These are phyloP conservation scores for Flueggea neowawraea DNA, from an alignment of 441 rosid genomes.

Conservation along the genomic window DNA sequence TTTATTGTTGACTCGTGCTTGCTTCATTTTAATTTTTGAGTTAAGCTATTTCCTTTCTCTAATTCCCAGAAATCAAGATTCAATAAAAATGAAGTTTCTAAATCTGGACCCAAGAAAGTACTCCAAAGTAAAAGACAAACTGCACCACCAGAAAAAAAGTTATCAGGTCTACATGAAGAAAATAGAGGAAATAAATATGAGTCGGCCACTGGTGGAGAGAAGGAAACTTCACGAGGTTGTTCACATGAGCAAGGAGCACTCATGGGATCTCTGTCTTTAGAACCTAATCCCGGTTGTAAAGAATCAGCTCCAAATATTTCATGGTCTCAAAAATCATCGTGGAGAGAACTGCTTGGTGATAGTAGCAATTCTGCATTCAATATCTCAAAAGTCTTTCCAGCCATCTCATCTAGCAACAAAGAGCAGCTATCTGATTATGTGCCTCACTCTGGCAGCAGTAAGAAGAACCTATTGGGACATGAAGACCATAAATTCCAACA, in stretches of 20 bases:
- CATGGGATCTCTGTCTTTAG: constrained; percentile 20
- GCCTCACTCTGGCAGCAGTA: neutral
- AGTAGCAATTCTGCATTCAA: constrained; percentile 32
- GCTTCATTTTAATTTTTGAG: neutral
- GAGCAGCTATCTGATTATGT: neutral
- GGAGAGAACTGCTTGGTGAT: constrained; percentile 61
- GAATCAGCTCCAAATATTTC: constrained; percentile 23
- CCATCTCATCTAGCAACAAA: constrained; percentile 21
- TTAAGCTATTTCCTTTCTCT: constrained; percentile 18
- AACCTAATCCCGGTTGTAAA: constrained; percentile 19
- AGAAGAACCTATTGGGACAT: neutral
- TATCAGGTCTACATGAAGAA: constrained; percentile 24
- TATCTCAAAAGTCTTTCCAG: constrained; percentile 44
- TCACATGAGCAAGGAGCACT: constrained; percentile 7
- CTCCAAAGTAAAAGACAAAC: constrained; percentile 20
- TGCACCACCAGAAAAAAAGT: constrained; percentile 28
- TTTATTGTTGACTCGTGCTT: neutral
- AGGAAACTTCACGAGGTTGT: constrained; percentile 17
- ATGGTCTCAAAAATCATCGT: constrained; percentile 74
- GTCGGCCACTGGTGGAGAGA: constrained; percentile 18
- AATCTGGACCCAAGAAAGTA: constrained; percentile 15
- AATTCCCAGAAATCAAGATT: constrained; percentile 38
- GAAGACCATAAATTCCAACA: neutral
- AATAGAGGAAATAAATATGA: constrained; percentile 22
- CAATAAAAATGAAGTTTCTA: constrained; percentile 23